phyloP scores from a whole-genome alignment of 2,329 filamentous ascomycete genomes.

The Ophiocordyceps camponoti-saundersi region DNA sequence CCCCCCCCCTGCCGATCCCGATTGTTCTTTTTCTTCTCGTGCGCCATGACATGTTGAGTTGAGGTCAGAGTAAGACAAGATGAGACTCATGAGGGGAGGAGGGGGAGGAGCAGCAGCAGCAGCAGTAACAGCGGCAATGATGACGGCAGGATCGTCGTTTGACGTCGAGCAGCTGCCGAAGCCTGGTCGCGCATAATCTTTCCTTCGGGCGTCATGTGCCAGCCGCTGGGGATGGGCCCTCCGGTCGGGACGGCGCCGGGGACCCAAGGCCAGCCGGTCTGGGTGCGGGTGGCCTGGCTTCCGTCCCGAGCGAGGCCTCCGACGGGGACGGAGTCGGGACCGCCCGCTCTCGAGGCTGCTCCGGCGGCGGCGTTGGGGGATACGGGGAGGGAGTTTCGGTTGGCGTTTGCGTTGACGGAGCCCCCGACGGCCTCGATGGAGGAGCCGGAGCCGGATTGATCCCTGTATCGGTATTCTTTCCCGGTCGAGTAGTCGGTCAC shows the following conservation, averaged over 20 bases:
- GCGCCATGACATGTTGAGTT: not conserved
- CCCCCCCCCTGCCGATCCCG: too few species aligned
- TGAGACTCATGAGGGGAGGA: not conserved
- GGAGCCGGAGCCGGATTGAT: slow-evolving; percentile 60
- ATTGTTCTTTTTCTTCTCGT: too few species aligned
- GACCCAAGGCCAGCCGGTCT: slow-evolving; percentile 54
- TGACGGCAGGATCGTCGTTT: slow-evolving; percentile 6
- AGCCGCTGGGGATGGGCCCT: slow-evolving; percentile 54
- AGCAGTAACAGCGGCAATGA: slow-evolving; percentile 6
- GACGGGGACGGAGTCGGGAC: slow-evolving; percentile 49
- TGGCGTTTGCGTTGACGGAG: slow-evolving; percentile 50
- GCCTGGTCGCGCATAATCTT: slow-evolving; percentile 53
- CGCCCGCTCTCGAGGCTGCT: slow-evolving; percentile 33
- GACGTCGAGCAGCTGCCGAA: slow-evolving; percentile 20
- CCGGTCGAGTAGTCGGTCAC: slow-evolving; percentile 91
- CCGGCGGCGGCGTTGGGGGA: slow-evolving; percentile 39
- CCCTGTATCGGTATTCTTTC: slow-evolving; percentile 64
- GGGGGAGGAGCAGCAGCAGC: not conserved
- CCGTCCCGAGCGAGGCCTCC: slow-evolving; percentile 47
- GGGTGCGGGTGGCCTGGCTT: slow-evolving; percentile 32
- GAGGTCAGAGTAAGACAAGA: not conserved
- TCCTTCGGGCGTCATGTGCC: slow-evolving; percentile 62
- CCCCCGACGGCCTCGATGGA: slow-evolving; percentile 75
- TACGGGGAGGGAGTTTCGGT: slow-evolving; percentile 26
- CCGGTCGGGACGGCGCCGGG: slow-evolving; percentile 33